Evolutionary conservation across 2,329 filamentous ascomycete species (phyloP).

Genomic region (Myotisia sp.): DNA sequence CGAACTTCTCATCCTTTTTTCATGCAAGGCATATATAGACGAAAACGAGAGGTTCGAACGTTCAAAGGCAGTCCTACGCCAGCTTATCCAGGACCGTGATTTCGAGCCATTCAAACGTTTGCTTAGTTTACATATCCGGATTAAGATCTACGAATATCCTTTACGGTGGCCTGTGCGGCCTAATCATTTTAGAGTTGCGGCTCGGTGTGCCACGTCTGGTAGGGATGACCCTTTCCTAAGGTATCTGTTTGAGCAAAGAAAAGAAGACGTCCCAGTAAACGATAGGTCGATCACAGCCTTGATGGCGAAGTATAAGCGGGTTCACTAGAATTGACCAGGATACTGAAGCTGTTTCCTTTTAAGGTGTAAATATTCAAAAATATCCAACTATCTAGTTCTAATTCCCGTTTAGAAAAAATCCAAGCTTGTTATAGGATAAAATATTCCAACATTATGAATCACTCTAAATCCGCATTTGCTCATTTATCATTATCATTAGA

Average conservation of each 20-base stretch:
- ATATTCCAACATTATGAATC: too few species aligned
- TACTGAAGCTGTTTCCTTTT: too few species aligned
- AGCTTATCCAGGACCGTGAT: slow-evolving; percentile 24
- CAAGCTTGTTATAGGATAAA: too few species aligned
- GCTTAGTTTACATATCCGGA: slow-evolving; percentile 19
- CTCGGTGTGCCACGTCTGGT: slow-evolving; percentile 16
- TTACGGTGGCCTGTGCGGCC: slow-evolving; percentile 22
- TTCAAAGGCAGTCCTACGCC: slow-evolving; percentile 20
- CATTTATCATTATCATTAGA: too few species aligned
- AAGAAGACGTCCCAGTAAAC: slow-evolving; percentile 18
- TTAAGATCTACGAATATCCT: slow-evolving; percentile 20
- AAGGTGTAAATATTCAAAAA: too few species aligned
- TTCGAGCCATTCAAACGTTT: slow-evolving; percentile 21
- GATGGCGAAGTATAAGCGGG: slow-evolving; percentile 13
- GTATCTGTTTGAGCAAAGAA: slow-evolving; percentile 21
- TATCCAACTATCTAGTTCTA: too few species aligned
- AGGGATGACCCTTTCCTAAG: slow-evolving; percentile 23
- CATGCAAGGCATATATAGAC: slow-evolving; percentile 26
- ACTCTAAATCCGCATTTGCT: too few species aligned
- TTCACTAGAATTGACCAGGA: too few species aligned
- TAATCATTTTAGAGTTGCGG: slow-evolving; percentile 20
- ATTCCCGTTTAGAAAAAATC: too few species aligned
- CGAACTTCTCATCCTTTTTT: slow-evolving; percentile 26
- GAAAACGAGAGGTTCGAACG: slow-evolving; percentile 19
- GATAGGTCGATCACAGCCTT: slow-evolving; percentile 17